A percentile compares a stretch with the other conserved stretches of the same genome.
phyloP scores from a whole-genome alignment of 2,329 filamentous ascomycete genomes.

The Diplodia intermedia region DNA sequence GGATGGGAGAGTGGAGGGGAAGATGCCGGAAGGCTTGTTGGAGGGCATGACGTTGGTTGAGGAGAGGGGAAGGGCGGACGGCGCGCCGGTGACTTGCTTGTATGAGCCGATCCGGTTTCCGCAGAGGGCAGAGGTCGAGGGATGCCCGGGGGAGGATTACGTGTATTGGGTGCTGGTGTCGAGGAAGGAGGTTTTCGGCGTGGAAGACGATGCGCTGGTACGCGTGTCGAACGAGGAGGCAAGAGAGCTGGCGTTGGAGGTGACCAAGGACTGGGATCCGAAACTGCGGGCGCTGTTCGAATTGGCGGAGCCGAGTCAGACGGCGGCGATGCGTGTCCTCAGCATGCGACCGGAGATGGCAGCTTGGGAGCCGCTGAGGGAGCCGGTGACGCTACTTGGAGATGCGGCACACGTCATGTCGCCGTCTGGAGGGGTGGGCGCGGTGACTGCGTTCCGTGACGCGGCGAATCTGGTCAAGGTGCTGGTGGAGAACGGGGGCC shows the following conservation, averaged over 20 bases:
- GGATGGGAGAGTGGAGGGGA: slow-evolving; percentile 37
- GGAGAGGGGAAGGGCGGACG: slow-evolving; percentile 29
- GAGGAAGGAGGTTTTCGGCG: slow-evolving; percentile 33
- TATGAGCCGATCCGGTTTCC: slow-evolving; percentile 40
- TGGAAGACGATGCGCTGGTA: slow-evolving; percentile 32
- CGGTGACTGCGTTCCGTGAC: slow-evolving; percentile 55
- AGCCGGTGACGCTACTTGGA: slow-evolving; percentile 52
- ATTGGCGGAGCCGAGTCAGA: slow-evolving; percentile 38
- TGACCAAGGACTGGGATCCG: slow-evolving; percentile 36
- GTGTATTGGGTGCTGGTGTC: slow-evolving; percentile 47
- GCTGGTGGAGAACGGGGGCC: slow-evolving; percentile 40
- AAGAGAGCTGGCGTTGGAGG: slow-evolving; percentile 31
- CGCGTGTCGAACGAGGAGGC: slow-evolving; percentile 30
- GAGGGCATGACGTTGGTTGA: slow-evolving; percentile 36
- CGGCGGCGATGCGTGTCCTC: slow-evolving; percentile 45
- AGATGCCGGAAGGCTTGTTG: slow-evolving; percentile 38
- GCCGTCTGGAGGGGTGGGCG: slow-evolving; percentile 55
- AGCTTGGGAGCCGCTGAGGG: slow-evolving; percentile 41
- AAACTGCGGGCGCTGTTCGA: slow-evolving; percentile 34
- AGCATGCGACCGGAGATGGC: slow-evolving; percentile 45
- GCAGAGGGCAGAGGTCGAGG: slow-evolving; percentile 31
- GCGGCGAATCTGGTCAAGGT: slow-evolving; percentile 51
- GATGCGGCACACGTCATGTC: slow-evolving; percentile 57
- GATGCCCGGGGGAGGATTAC: slow-evolving; percentile 43
- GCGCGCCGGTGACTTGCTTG: slow-evolving; percentile 35